phyloP scores from a whole-genome alignment of 768 basidiomycete genomes.

The Russula foetens region DNA sequence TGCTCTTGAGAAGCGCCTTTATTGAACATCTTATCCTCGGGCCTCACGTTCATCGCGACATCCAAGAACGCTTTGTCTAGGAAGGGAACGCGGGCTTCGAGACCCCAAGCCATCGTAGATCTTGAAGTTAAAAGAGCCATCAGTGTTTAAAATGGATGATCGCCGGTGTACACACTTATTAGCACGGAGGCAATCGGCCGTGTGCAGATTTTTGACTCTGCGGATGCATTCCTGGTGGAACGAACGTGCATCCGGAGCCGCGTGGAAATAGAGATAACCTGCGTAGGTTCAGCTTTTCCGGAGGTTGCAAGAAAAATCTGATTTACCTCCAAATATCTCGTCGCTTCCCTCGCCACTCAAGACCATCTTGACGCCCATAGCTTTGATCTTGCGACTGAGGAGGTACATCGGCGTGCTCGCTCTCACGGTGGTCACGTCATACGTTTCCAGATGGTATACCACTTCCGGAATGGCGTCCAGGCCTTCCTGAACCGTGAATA shows the following conservation, averaged over 20 bases:
- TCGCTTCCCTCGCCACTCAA: conserved; percentile 96
- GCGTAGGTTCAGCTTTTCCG: not conserved
- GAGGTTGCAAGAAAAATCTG: not conserved
- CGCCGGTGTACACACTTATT: conserved; percentile 64
- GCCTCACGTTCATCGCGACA: conserved; percentile 83
- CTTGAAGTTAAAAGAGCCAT: too few species aligned
- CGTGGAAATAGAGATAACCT: conserved; percentile 99
- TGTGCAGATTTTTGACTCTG: conserved; percentile 96
- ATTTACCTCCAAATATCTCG: conserved; percentile 87
- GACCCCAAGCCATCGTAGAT: conserved; percentile 99
- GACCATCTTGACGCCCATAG: conserved; percentile 99
- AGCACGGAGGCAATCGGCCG: conserved; percentile 92
- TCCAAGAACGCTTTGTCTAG: conserved; percentile 96
- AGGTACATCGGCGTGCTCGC: conserved; percentile 99
- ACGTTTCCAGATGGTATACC: conserved; percentile 97
- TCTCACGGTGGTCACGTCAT: conserved; percentile 96
- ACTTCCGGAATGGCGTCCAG: conserved; percentile 96
- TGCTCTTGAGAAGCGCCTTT: conserved; percentile 67
- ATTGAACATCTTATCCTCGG: conserved; percentile 80
- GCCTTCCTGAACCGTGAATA: conserved; percentile 97
- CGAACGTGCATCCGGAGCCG: conserved; percentile 77
- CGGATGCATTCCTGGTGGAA: conserved; percentile 95
- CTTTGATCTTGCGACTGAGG: conserved; percentile 96
- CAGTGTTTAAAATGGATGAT: not conserved
- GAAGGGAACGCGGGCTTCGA: conserved; percentile 98